These are phyloP conservation scores for Grosmannia clavigera DNA, from an alignment of 2,329 filamentous ascomycete species.

Conservation along the genomic window DNA sequence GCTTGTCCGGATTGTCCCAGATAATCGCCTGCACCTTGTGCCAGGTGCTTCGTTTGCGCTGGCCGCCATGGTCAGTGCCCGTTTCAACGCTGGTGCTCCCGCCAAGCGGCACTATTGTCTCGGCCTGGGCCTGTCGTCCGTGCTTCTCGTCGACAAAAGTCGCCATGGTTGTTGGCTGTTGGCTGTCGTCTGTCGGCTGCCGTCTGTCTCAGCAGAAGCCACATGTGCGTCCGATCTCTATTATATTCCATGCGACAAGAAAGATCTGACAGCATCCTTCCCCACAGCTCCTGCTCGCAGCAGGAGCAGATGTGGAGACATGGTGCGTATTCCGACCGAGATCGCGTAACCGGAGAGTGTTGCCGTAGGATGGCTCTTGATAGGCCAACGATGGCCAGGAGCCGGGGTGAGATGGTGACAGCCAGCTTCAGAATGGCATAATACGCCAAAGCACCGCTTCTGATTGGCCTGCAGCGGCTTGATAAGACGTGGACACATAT, in stretches of 20 bases:
- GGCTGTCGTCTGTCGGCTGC: background rate
- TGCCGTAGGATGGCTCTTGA: background rate
- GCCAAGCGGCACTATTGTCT: background rate
- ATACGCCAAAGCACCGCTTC: background rate
- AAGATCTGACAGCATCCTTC: background rate
- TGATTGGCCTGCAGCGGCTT: no score
- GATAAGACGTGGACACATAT: no score
- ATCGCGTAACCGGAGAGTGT: background rate
- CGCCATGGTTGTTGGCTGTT: background rate
- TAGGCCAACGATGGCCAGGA: background rate
- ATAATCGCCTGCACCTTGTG: background rate
- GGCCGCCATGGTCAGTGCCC: background rate
- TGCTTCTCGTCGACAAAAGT: background rate
- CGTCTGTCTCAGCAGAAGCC: background rate
- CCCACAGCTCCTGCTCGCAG: no score
- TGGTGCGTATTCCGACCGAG: background rate
- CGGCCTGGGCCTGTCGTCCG: background rate
- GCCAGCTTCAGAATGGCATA: background rate
- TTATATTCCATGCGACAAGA: background rate
- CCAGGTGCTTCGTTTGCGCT: background rate
- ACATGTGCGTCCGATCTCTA: background rate
- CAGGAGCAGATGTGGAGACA: background rate
- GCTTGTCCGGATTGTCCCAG: constrained; percentile 7
- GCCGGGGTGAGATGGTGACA: background rate
- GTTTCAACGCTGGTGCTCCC: background rate